Evolutionary conservation across 2,329 filamentous ascomycete genomes (phyloP), one percentile per base, ranked within the genome.

Genomic region (Ophiostoma ips): DNA sequence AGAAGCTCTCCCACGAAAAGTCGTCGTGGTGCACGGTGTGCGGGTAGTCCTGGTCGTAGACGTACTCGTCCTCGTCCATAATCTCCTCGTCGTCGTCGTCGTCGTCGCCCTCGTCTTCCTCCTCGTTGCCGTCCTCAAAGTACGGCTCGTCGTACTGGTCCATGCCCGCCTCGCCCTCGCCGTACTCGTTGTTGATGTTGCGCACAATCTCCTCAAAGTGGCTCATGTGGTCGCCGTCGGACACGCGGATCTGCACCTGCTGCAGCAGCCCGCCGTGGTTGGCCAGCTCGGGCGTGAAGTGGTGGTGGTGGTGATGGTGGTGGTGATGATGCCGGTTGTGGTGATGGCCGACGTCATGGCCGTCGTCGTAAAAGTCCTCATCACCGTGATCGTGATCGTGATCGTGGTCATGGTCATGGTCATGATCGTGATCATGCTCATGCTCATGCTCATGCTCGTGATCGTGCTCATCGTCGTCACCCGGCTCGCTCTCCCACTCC

Each of bases 51-150:
- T 77, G 75, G 53, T 79, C 76, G 53, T 78, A 81, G 52, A 76
- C 68, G 58, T 79, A 79, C 50, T 80, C 75, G 18, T 79, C 77
- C 47, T 87, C 83, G 41, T 81, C 81, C 57, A 84, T 75, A 15
- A 82, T 81, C 37, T 84, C 83, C 16, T 84, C 83, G 16, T 84
- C 81, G 44, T 87, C 85, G 5, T 78, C 75, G 6, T 76, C 74
- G n/a, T 34, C 11, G 37, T 78, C 75, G 6, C 75, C 74, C 9
- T 34, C 11, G 37, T 71, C 70, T 52, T 72, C 79, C 53, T 84
- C 83, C 50, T 84, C 81, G 53, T 71, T 71, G 46, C 66, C 71
- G 16, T 79, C 73, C 43, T 72, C 70, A 35, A 75, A 64, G 56
- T 72, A 79, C 41, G 69, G 70, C 28, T 76, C 73, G 34, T 74